Evolutionary conservation across 2,329 filamentous ascomycete genomes (phyloP), one percentile per base, ranked within the genome.

Genomic region (Colletotrichum somersetense): DNA sequence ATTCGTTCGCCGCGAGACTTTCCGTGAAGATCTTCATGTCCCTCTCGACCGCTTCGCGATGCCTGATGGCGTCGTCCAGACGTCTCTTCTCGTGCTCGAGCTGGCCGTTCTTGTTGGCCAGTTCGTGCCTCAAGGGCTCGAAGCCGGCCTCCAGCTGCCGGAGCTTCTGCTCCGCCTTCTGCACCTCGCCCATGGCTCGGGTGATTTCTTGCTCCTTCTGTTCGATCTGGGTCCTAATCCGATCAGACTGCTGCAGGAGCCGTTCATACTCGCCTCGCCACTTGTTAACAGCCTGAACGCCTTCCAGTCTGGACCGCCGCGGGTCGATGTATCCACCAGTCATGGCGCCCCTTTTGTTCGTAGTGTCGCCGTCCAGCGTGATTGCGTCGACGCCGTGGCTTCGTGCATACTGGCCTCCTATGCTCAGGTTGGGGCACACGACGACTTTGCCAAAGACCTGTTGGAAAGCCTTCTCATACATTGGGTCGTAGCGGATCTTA

Each of bases 391-490:
- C 91, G 23, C 93, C 93, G 77, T 98, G 96, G 77, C 93, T 97
- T 77, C 96, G 91, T 30, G 96, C 94, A 79, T 98, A 98, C 78
- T 98, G 95, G 16, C 93, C 90, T 59, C 95, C 96, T 71, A 97
- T 90, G 61, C 93, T 90, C 74, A 99, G 85, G 76, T 94, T 97
- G 3, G 96, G 95, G 76, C 96, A 98, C 67, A 99, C 92, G 64
- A 99, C 94, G 0, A 94, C 96, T 81, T 94, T 97, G 58, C 95
- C 96, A 82, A 99, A 99, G 0, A 99, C 94, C 79, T 98, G 95
- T 78, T 93, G 91, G 80, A 99, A 96, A 0, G 96, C 96, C 77
- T 90, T 92, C 71, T 97, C 94, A 76, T 92, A 98, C 73, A 85
- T 86, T 1, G 87, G 78, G 63, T 98, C 92, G 78, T 92, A 99